Percentiles rank a stretch among this genome's conserved stretches.
phyloP scores from a whole-genome alignment of 2,329 filamentous ascomycete genomes.

The Colletotrichum orchidophilum region DNA sequence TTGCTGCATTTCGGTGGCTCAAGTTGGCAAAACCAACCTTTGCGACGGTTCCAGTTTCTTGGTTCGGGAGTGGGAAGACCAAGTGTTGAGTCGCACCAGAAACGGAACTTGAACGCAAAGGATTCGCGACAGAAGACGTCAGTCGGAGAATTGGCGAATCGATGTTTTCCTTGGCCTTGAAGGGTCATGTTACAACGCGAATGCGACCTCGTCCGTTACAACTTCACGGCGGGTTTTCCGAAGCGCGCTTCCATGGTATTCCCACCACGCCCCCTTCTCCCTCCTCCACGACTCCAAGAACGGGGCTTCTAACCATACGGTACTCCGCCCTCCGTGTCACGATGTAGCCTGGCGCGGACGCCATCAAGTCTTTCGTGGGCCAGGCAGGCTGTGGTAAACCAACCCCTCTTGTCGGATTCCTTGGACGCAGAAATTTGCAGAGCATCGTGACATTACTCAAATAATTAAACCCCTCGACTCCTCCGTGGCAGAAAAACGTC shows the following conservation, averaged over 20 bases:
- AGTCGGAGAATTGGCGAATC: background rate
- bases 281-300: background rate
- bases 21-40: background rate
- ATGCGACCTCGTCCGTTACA: slow-evolving; percentile 3
- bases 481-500: background rate
- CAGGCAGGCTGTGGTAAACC: background rate
- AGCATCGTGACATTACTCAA: background rate
- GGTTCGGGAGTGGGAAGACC: background rate
- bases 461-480: background rate
- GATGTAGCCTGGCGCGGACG: background rate
- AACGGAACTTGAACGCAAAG: slow-evolving; percentile 6
- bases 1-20: background rate
- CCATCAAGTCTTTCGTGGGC: background rate
- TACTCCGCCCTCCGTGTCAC: background rate
- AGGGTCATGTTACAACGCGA: background rate
- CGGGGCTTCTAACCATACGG: background rate
- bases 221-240: slow-evolving; percentile 17
- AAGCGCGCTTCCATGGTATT: background rate
- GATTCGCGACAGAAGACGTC: background rate
- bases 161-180: background rate
- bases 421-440: background rate
- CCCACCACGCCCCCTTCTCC: background rate
- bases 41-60: slow-evolving; percentile 24
- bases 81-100: background rate
- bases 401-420: background rate